Conservation (phyloP, 768 basidiomycete species). For the Boletus subcaerulescens region DNA sequence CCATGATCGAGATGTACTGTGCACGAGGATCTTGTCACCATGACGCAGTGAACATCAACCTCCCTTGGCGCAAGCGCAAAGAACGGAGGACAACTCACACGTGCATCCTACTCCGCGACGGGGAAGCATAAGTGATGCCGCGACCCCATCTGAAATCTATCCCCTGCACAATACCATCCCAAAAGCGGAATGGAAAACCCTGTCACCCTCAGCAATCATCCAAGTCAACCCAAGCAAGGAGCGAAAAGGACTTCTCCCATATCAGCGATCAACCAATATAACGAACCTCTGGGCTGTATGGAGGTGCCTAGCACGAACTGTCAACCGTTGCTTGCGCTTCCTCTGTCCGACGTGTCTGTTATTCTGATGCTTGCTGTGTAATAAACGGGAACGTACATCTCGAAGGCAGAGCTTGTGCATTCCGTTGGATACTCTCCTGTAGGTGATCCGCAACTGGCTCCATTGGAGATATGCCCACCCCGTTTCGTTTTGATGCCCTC, state of each 20-base stretch:
- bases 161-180: slow-evolving; percentile 76
- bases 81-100: slow-evolving; percentile 43
- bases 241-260: slow-evolving; percentile 57
- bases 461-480: slow-evolving; percentile 87
- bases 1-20: slow-evolving; percentile 75
- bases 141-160: no score
- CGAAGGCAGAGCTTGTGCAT: slow-evolving; percentile 65
- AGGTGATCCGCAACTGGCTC: slow-evolving; percentile 76
- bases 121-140: slow-evolving; percentile 46
- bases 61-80: not conserved
- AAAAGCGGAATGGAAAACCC: slow-evolving; percentile 72
- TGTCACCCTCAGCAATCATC: slow-evolving; percentile 65
- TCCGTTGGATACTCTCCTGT: slow-evolving; percentile 78
- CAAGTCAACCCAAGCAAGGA: slow-evolving; percentile 47
- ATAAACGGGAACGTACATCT: slow-evolving; percentile 48
- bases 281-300: slow-evolving; percentile 45
- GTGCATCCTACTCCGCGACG: slow-evolving; percentile 54
- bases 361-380: not conserved
- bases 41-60: not conserved
- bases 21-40: slow-evolving; percentile 57
- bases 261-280: slow-evolving; percentile 60
- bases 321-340: slow-evolving; percentile 64
- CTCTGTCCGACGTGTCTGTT: slow-evolving; percentile 39
- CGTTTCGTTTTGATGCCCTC: slow-evolving; percentile 79
- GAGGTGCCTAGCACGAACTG: slow-evolving; percentile 70